Evolutionary conservation across 768 basidiomycete genomes (phyloP).

Genomic region (Strobilomyces confusus): DNA sequence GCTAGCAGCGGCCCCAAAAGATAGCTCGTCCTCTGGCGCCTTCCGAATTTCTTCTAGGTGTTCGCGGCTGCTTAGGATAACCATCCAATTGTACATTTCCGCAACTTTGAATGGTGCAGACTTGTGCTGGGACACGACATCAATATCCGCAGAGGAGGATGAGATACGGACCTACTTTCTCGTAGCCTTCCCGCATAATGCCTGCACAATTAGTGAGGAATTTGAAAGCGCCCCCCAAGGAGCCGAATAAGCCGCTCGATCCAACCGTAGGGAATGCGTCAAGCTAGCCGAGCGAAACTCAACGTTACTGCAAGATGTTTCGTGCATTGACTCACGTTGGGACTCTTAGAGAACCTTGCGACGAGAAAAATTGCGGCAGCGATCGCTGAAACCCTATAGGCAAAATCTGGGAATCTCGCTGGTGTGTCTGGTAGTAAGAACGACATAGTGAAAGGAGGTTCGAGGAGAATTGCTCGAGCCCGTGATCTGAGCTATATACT

Average conservation of each 20-base stretch:
- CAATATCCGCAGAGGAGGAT: neutral
- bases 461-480: neutral
- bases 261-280: neutral
- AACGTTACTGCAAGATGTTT: neutral
- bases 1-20: neutral
- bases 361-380: neutral
- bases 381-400: neutral
- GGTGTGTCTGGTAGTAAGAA: neutral
- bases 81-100: neutral
- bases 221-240: neutral
- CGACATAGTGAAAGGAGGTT: neutral
- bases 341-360: neutral
- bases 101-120: neutral
- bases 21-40: neutral
- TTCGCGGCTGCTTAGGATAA: neutral
- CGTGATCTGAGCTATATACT: no score
- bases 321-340: neutral
- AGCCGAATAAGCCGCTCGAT: neutral
- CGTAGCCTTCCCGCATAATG: conserved; percentile 31
- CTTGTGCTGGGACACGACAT: neutral
- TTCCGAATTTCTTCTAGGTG: neutral
- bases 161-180: conserved; percentile 18
- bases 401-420: neutral
- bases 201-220: conserved; percentile 9
- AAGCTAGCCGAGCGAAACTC: neutral